These are phyloP conservation scores for Neonectria neomacrospora DNA, from an alignment of 2,329 filamentous ascomycete genomes.

Conservation along the genomic window DNA sequence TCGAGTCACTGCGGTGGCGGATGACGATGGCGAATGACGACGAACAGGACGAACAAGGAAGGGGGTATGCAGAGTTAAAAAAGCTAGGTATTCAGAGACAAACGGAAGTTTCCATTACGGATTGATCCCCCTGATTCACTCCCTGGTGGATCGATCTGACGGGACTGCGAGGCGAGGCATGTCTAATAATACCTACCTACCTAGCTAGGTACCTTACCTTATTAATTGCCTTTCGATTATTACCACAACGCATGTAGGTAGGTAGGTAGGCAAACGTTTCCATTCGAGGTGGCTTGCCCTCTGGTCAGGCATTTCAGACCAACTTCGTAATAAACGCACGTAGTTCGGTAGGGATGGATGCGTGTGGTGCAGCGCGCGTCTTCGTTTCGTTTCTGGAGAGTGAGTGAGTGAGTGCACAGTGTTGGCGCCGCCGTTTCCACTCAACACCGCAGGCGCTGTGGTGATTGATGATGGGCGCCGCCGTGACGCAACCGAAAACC, in stretches of 20 bases:
- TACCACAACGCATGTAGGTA: background rate
- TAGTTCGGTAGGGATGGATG: background rate
- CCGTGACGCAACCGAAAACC: conserved; percentile 28
- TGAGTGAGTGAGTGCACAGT: background rate
- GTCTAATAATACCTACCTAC: conserved; percentile 4
- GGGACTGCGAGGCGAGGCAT: background rate
- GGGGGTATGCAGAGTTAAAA: background rate
- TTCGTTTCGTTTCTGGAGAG: conserved; percentile 2
- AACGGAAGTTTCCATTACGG: background rate
- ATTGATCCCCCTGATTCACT: background rate
- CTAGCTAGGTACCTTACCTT: no score
- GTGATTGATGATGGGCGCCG: conserved; percentile 29
- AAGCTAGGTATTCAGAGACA: background rate
- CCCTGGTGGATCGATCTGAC: conserved; percentile 3
- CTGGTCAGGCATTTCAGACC: background rate
- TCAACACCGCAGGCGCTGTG: conserved; percentile 8
- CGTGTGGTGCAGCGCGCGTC: background rate
- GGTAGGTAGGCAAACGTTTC: no score
- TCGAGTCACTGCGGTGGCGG: background rate
- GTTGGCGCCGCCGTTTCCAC: conserved; percentile 25
- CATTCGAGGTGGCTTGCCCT: conserved; percentile 2
- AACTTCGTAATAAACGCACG: background rate
- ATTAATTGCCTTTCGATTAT: background rate
- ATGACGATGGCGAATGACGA: conserved; percentile 15
- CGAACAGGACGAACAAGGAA: conserved; percentile 6